Evolutionary conservation across 441 rosid genomes (phyloP), one percentile per base, ranked within the genome.

Genomic region (Arabidopsis hybrid): DNA sequence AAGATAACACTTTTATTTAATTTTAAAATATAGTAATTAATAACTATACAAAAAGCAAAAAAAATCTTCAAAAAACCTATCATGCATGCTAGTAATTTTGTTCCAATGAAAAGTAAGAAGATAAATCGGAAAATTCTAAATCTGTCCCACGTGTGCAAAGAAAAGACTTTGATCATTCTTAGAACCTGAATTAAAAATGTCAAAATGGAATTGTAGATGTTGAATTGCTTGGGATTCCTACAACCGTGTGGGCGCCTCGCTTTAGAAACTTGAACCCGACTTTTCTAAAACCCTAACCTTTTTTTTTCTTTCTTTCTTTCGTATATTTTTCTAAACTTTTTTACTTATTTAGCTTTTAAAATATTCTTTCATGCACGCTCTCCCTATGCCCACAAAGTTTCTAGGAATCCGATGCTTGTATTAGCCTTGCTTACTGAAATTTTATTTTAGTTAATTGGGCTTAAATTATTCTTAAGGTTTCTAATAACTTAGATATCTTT

Each of bases 141-240:
- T 76, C 1, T 46, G 86, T 64, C 91, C 83, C 90, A 85, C 86
- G 85, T 81, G 88, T 77, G 91, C 82, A 83, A 83, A 83, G 72
- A 82, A 79, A 60, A 35, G 75, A 80, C 74, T 72, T 60, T 74
- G 69, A 36, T 76, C 65, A 50, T 69, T 60, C 68, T 10, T 60
- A 72, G 26, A 61, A 29, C 53, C 31, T n/a, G 17, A 47, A 69
- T 13, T 4, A 64, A 32, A 55, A 31, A 63, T 45, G 35, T 63
- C 16, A 31, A 32, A 43, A 39, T 17, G 5, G 38, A 78, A 76
- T 79, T 78, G 78, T 79, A 79, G 77, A 79, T 70, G 84, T 73
- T 75, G 83, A 66, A 49, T 65, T 82, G 88, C 91, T 83, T 88
- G 95, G 93, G 93, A 91, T 91, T 86, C 91, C 81, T 81, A 78